Evolutionary conservation across 352 stramenopile species (phyloP), one percentile per base, ranked within the genome.

Genomic region (Phytophthora capsici): DNA sequence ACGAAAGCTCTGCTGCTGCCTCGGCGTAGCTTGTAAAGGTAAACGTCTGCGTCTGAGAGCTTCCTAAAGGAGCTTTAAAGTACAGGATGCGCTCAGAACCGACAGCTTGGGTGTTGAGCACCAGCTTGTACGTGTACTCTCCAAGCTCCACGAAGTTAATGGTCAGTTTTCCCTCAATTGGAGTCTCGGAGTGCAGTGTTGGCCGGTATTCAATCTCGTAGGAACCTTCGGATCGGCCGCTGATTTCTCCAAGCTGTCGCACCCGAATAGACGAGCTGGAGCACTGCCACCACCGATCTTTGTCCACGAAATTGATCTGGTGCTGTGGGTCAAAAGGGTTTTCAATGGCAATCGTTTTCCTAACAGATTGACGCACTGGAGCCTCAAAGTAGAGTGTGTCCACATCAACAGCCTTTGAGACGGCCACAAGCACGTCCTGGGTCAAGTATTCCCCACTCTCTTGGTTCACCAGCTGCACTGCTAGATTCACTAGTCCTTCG

Each of bases 171-270:
- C 73, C 78, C n/a, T 97, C 83, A 2, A 62, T 62, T 0, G 77
- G 73, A 5, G 66, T 44, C 0, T 66, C 64, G 0, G 57, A 77
- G 22, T 92, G 78, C 25, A 96, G 30, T 6, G 88, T 83, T 6
- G 93, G 93, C 12, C 93, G 78, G 66, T 96, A 98, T 58, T 98
- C 89, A 20, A 98, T 73, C 49, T 97, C 92, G 58, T 94, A 98
- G 9, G 76, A 73, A 1, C 92, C 90, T 68, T 98, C 92, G 0
- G 80, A 55, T 32, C 77, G 85, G 3, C 75, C 86, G 23, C 65
- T 85, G 49, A 97, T 91, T 20, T 82, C 77, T 4, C 63, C 82
- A 6, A 97, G 41, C 45, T 93, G 77, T 2, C 70, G 73, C 5
- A 98, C 85, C 7, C 88, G 88, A 28, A 90, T 75, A 14, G 77